Base-by-base conservation (phyloP, 1,284 basidiomycete genomes). In the Polyporus tsugae region DNA sequence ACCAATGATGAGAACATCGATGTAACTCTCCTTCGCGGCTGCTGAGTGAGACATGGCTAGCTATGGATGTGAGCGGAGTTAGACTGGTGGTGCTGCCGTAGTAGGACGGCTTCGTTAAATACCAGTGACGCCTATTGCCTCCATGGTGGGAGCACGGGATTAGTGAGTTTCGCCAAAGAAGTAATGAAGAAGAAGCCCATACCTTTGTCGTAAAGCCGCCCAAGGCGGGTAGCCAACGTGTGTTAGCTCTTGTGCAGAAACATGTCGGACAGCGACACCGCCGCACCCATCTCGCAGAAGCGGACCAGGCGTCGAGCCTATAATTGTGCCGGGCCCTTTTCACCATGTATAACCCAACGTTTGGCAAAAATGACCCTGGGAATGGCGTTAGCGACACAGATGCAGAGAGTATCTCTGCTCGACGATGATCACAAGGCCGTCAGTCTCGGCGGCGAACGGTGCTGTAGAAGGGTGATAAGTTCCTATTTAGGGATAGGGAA, bases 1-100 rank as follows among this genome's bases (percentile, higher is more conserved):
- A 22, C 87, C 87, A 19, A 88, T 79, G 68, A 90, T 78, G 66
- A 89, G 82, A 38, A 89, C 86, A 74, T 89, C 89, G 59, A 87
- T 85, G 3, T 80, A 69, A 71, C 66, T 69, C 59, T 70, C 71
- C n/a, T 53, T 61, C n/a, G 2, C 38, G 7, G 33, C 4, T 6
- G 33, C 2, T 11, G n/a, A 17, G 39, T 6, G 5, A 19, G 63
- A 41, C 46, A 49, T 49, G n/a, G 22, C 9, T 49, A 4, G 22
- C 22, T 39, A 42, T 36, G 61, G 35, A 44, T 17, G 35, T 6
- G 10, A 44, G 46, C 6, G 22, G 22, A 11, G 2, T 22, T 49
- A 25, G 22, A 49, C 10, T 7, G 46, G 4, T 10, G 46, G 5
- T 10, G n/a, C 11, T 4, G 2, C 2, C 7, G n/a, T 13, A 25